Evolutionary conservation across 2,329 filamentous ascomycete genomes (phyloP).

Genomic region (Aspergillus terreus): DNA sequence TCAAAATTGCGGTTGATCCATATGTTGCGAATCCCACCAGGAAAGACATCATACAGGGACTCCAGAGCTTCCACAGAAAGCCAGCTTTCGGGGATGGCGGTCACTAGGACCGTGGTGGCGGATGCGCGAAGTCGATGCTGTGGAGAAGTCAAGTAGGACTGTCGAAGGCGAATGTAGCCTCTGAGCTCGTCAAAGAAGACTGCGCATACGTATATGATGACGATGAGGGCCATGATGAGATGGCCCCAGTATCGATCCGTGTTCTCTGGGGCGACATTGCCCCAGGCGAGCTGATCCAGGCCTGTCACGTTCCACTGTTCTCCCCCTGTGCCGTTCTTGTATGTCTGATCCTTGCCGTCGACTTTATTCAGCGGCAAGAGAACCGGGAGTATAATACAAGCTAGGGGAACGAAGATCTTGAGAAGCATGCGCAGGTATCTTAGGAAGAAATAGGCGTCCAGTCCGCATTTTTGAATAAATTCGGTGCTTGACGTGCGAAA

Average conservation of each 20-base stretch:
- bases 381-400: slow-evolving; percentile 74
- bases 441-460: slow-evolving; percentile 97
- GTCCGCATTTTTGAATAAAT: slow-evolving; percentile 89
- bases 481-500: slow-evolving; percentile 73
- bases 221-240: slow-evolving; percentile 70
- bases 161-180: slow-evolving; percentile 86
- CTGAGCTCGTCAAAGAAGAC: slow-evolving; percentile 83
- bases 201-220: slow-evolving; percentile 79
- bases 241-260: slow-evolving; percentile 78
- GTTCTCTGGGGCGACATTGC: slow-evolving; percentile 69
- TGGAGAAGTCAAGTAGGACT: slow-evolving; percentile 90
- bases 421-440: slow-evolving; percentile 83
- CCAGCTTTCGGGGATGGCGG: slow-evolving; percentile 87
- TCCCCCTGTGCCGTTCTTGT: slow-evolving; percentile 37
- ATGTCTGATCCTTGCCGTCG: slow-evolving; percentile 62
- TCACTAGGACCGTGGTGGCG: slow-evolving; percentile 91
- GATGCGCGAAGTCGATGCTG: slow-evolving; percentile 91
- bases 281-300: slow-evolving; percentile 80
- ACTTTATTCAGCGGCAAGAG: slow-evolving; percentile 80
- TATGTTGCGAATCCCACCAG: slow-evolving; percentile 88
- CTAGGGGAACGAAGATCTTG: slow-evolving; percentile 85
- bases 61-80: slow-evolving; percentile 75
- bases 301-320: slow-evolving; percentile 56
- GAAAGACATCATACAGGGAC: slow-evolving; percentile 90
- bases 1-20: slow-evolving; percentile 94